Percentiles rank a stretch among this genome's conserved stretches.
Evolutionary conservation across 1,139 yeast genomes (phyloP).

Genomic region (Yamadazyma spencermartinsiae): DNA sequence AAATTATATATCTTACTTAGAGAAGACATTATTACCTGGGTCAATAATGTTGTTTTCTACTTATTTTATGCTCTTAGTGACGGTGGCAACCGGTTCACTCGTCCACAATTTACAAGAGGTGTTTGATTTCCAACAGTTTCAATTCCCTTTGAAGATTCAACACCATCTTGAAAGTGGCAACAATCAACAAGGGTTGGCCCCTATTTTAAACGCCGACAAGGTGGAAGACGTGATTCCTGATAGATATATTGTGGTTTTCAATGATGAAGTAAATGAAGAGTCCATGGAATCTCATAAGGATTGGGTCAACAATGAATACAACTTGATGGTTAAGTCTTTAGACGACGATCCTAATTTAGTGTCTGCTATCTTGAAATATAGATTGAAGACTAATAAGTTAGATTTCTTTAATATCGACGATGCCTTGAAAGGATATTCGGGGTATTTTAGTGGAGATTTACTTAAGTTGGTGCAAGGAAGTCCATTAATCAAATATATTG

Average conservation of each 20-base stretch:
- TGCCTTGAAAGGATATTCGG: slow-evolving; percentile 64
- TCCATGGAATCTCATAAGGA: slow-evolving; percentile 62
- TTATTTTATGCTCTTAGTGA: not conserved
- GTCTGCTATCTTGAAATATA: slow-evolving; percentile 15
- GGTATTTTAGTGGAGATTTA: slow-evolving; percentile 71
- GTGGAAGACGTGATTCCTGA: slow-evolving; percentile 61
- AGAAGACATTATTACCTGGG: not conserved
- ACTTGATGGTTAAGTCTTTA: slow-evolving; percentile 42
- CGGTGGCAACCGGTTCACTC: slow-evolving; percentile 5
- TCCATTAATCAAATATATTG: slow-evolving; percentile 77
- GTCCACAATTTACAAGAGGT: slow-evolving; percentile 10
- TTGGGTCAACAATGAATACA: slow-evolving; percentile 46
- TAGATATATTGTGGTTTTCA: slow-evolving; percentile 74
- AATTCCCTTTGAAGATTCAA: slow-evolving; percentile 9
- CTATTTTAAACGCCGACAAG: slow-evolving; percentile 39
- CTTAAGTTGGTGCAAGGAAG: slow-evolving; percentile 68
- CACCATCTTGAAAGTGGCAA: slow-evolving; percentile 4
- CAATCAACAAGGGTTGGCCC: slow-evolving; percentile 34
- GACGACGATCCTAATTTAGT: slow-evolving; percentile 11
- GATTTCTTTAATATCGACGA: slow-evolving; percentile 57
- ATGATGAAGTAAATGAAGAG: slow-evolving; percentile 53
- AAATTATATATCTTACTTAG: not conserved
- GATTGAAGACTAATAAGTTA: slow-evolving; percentile 11
- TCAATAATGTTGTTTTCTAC: not conserved
- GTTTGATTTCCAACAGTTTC: slow-evolving; percentile 10